Conservation (phyloP, 495 filamentous ascomycete species). For the Ramalina intermedia region DNA sequence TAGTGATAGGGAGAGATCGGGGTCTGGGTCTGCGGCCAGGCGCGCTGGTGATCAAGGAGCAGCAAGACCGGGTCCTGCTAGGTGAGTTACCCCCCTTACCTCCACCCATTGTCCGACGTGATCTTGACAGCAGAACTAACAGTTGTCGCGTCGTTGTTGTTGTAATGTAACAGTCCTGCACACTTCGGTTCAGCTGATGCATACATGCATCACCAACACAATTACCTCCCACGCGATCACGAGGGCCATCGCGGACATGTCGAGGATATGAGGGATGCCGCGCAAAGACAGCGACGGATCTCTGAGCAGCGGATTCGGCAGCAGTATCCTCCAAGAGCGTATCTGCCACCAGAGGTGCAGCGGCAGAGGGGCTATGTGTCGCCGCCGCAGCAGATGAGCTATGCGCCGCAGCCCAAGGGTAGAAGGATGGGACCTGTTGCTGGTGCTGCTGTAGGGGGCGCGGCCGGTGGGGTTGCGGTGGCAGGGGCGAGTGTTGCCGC, state of each 20-base stretch:
- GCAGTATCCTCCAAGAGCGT: background rate
- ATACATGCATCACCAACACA: no score
- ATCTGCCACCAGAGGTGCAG: background rate
- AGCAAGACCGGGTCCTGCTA: no score
- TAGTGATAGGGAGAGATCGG: no score
- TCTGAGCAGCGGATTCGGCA: no score
- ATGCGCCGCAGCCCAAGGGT: background rate
- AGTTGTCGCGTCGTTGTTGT: no score
- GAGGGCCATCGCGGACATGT: background rate
- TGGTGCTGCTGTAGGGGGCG: background rate
- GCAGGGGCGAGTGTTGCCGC: conserved; percentile 1
- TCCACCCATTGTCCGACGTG: no score
- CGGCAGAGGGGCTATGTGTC: background rate
- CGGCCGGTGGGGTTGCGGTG: background rate
- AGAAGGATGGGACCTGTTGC: conserved; percentile 3
- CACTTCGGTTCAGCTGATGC: no score
- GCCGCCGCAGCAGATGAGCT: background rate
- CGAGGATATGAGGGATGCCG: background rate
- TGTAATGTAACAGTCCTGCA: no score
- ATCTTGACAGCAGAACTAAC: no score
- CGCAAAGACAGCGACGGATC: background rate
- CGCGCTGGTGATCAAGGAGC: no score
- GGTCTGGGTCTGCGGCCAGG: no score
- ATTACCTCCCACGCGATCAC: background rate
- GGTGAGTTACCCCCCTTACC: no score